These are phyloP conservation scores for Fomitopsis palustris DNA, from an alignment of 1,284 basidiomycete genomes.

Conservation along the genomic window DNA sequence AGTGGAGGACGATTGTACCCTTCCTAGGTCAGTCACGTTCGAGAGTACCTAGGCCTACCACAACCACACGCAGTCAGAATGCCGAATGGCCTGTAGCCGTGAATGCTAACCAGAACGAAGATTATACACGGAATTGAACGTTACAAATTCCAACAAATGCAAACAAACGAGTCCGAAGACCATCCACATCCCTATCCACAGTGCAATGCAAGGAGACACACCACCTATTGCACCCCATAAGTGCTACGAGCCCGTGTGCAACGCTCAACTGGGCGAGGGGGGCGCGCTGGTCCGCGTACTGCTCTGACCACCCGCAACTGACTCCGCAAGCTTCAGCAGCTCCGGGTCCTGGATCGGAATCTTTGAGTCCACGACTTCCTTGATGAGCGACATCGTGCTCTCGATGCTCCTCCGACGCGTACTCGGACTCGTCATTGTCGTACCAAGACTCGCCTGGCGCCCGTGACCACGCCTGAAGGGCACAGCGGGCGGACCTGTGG, in stretches of 20 bases:
- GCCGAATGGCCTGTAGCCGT: background rate
- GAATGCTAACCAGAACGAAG: background rate
- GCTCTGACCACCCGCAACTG: constrained; percentile 25
- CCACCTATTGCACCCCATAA: background rate
- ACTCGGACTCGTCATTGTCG: constrained; percentile 94
- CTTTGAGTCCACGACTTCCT: constrained; percentile 71
- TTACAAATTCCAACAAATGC: constrained; percentile 1
- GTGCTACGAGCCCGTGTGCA: background rate
- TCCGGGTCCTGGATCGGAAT: constrained; percentile 26
- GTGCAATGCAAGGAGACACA: background rate
- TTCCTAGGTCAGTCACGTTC: too few species aligned
- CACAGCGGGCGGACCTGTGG: constrained; percentile 31
- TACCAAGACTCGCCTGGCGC: constrained; percentile 88
- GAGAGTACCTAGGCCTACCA: background rate
- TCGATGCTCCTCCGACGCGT: constrained; percentile 91
- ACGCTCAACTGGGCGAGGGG: constrained; percentile 1
- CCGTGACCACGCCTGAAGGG: constrained; percentile 78
- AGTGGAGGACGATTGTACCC: too few species aligned
- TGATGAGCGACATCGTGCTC: constrained; percentile 94
- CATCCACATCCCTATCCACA: background rate
- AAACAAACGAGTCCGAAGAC: background rate
- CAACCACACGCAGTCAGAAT: background rate
- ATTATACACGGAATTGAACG: background rate
- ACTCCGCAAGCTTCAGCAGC: constrained; percentile 32
- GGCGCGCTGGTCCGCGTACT: constrained; percentile 18